Conservation (phyloP, 352 stramenopile genomes). For the Phytophthora lateralis region DNA sequence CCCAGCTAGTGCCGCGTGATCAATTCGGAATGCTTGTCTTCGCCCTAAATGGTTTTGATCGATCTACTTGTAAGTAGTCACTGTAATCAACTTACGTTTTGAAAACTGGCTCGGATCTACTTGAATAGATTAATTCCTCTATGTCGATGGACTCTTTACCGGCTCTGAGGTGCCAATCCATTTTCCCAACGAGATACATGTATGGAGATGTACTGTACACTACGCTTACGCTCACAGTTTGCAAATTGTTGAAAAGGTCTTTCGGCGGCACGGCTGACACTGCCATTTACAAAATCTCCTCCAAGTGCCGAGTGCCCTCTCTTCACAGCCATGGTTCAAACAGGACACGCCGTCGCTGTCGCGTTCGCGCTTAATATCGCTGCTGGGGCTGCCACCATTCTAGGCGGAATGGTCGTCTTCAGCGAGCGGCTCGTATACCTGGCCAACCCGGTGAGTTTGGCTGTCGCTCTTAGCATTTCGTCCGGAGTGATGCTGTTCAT, state of each 20-base stretch:
- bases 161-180: neutral
- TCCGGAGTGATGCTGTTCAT: conserved; percentile 85
- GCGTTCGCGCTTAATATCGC: conserved; percentile 61
- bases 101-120: too few species aligned
- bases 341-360: conserved; percentile 36
- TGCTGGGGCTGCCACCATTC: conserved; percentile 54
- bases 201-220: too few species aligned
- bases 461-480: conserved; percentile 80
- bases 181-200: too few species aligned
- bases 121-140: too few species aligned
- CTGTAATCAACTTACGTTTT: too few species aligned
- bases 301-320: conserved; percentile 3
- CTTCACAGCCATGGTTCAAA: conserved; percentile 38
- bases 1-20: too few species aligned
- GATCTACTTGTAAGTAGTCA: too few species aligned
- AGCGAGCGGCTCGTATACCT: conserved; percentile 51
- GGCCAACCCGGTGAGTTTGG: conserved; percentile 66
- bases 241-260: neutral
- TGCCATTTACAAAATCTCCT: conserved; percentile 15
- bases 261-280: neutral
- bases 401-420: conserved; percentile 65
- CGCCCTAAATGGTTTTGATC: too few species aligned
- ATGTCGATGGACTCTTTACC: neutral
- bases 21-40: too few species aligned
- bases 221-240: too few species aligned